Evolutionary conservation across 306 rosid genomes (phyloP).

Genomic region (Fagus crenata): DNA sequence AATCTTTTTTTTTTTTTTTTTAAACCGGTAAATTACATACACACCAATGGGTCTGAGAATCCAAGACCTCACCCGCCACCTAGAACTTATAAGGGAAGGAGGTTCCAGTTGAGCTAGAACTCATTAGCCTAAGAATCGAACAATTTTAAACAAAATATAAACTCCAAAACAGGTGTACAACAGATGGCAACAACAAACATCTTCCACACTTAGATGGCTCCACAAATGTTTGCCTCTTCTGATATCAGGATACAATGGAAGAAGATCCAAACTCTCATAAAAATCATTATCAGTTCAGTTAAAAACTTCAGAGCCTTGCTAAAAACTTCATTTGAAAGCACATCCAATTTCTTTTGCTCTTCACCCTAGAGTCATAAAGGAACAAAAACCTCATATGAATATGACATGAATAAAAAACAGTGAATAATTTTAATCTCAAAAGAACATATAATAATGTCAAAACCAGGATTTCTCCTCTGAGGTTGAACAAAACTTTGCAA

Average conservation of each 20-base stretch:
- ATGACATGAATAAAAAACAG: background rate
- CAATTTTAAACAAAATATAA: slow-evolving; percentile 2
- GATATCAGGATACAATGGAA: slow-evolving; percentile 82
- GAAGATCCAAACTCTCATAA: slow-evolving; percentile 30
- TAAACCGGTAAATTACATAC: no score
- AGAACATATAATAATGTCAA: slow-evolving; percentile 7
- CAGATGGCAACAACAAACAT: slow-evolving; percentile 22
- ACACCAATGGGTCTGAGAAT: no score
- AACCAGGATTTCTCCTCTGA: no score
- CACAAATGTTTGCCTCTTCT: slow-evolving; percentile 83
- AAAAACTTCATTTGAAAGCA: slow-evolving; percentile 92
- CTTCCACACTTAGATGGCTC: slow-evolving; percentile 59
- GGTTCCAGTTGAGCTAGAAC: no score
- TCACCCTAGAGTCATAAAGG: slow-evolving; percentile 68
- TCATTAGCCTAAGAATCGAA: background rate
- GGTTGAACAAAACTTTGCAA: no score
- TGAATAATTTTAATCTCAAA: background rate
- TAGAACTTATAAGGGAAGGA: no score
- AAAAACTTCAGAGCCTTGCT: slow-evolving; percentile 61
- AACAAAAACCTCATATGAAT: slow-evolving; percentile 10
- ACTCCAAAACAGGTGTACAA: background rate
- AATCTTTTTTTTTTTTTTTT: no score
- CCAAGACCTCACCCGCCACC: no score
- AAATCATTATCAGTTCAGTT: slow-evolving; percentile 1
- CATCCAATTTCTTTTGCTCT: slow-evolving; percentile 96